Percentiles rank a stretch among this genome's conserved stretches.
Conservation (phyloP, 345 rosid species). For the Geranium rotundifolium region DNA sequence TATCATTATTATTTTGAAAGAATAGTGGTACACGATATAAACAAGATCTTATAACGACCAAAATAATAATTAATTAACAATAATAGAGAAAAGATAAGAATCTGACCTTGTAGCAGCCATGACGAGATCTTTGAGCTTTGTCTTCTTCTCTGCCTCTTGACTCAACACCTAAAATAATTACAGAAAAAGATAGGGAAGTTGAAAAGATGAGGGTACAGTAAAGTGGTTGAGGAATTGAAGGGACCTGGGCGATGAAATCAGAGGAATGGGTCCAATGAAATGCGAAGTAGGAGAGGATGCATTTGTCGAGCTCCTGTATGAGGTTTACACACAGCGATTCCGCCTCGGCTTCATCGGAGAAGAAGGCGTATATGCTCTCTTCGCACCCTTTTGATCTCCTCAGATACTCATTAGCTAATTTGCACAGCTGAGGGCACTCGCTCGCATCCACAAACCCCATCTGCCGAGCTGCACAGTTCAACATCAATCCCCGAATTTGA, state of each 20-base stretch:
- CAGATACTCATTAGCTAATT: slow-evolving; percentile 51
- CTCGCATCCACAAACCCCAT: slow-evolving; percentile 59
- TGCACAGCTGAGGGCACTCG: slow-evolving; percentile 59
- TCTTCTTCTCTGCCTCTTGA: slow-evolving; percentile 35
- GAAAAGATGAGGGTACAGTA: background rate
- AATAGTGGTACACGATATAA: too few relatives aligned
- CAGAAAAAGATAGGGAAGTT: background rate
- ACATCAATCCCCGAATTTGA: too few relatives aligned
- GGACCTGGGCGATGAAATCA: slow-evolving; percentile 46
- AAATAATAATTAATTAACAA: background rate
- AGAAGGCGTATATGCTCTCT: slow-evolving; percentile 39
- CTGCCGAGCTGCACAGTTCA: slow-evolving; percentile 49
- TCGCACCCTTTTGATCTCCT: slow-evolving; percentile 46
- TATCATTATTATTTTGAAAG: too few relatives aligned
- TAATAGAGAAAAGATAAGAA: background rate
- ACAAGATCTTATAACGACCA: too few relatives aligned
- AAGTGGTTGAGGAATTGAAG: background rate
- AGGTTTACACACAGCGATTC: slow-evolving; percentile 51
- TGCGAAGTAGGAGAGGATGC: slow-evolving; percentile 70
- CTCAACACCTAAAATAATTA: slow-evolving; percentile 42
- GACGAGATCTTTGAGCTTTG: slow-evolving; percentile 52
- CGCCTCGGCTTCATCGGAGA: slow-evolving; percentile 37
- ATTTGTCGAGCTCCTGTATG: slow-evolving; percentile 65
- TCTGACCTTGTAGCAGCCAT: slow-evolving; percentile 86
- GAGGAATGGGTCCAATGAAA: slow-evolving; percentile 82